Base-by-base conservation (phyloP, 129 eudicot species). In the Rutidosis leptorrhynchoides region DNA sequence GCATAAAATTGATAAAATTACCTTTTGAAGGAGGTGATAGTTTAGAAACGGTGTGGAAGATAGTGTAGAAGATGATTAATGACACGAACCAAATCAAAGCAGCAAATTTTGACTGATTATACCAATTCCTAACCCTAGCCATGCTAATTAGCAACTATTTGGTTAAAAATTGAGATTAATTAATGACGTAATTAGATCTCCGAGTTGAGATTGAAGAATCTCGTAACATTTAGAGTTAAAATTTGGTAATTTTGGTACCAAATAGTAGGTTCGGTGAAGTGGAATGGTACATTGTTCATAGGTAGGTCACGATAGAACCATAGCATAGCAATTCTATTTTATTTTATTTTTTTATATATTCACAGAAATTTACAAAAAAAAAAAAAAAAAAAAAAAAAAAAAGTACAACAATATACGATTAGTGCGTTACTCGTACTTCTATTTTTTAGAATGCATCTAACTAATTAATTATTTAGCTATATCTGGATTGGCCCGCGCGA, bases 41-140 rank as follows among this genome's bases (percentile, higher is more conserved):
- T 76, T 7, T 58, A 65, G 65, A 83, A 69, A 91, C 92, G 87
- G 88, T 82, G 33, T 61, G 90, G 68, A 88, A 74, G 7, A 80
- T 4, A 56, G 59, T 72, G 69, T 70, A 92, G 62, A 88, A 93
- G 45, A 70, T 71, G 61, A 85, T 23, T 37, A 81, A 72, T 64
- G 80, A 88, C 62, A 84, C 56, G 43, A 62, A 72, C 96, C 98
- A 93, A 53, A 93, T 84, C 40, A 80, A 52, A 33, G 69, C 12
- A 4, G 74, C 80, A 67, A 64, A 42, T 68, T 72, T 79, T 2
- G 90, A 68, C 32, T 76, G 69, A 58, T 57, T 60, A 78, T 83
- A 90, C 82, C 68, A 72, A 64, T 70, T 82, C 59, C 53, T 83
- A 67, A 76, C 64, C 73, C 82, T 67, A 49, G 83, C 90, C 89